Evolutionary conservation across 73 alveolate genomes (phyloP).

Genomic region (Breviolum minutum): DNA sequence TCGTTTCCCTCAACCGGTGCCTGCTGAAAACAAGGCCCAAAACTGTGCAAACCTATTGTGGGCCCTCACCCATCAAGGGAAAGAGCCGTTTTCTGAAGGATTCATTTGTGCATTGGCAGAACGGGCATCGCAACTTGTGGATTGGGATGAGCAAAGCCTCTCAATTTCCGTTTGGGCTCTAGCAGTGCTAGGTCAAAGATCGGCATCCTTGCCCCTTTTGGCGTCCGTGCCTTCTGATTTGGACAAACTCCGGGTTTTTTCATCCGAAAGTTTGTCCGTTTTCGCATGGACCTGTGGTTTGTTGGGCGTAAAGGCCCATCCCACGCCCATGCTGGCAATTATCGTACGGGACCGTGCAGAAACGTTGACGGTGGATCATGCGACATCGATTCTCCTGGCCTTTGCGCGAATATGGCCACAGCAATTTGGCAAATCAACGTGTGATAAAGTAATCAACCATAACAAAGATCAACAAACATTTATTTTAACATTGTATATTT

Average conservation of each 20-base stretch:
- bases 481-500: too few relatives aligned
- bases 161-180: constrained; percentile 55
- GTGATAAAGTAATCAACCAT: too few relatives aligned
- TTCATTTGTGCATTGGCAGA: background rate
- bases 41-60: constrained; percentile 61
- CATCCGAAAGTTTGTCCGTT: constrained; percentile 27
- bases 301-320: constrained; percentile 6
- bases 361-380: background rate
- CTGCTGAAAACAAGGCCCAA: constrained; percentile 2
- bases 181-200: constrained; percentile 64
- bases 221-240: background rate
- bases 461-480: too few relatives aligned
- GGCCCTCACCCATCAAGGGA: constrained; percentile 16
- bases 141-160: constrained; percentile 43
- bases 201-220: constrained; percentile 25
- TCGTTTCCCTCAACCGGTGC: too few relatives aligned
- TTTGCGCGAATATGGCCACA: constrained; percentile 42
- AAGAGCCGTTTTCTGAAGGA: background rate
- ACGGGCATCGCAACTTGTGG: background rate
- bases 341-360: background rate
- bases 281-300: constrained; percentile 67
- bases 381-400: background rate
- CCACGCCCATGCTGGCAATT: constrained; percentile 7
- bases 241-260: background rate
- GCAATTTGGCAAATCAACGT: too few relatives aligned